Conservation (phyloP, 1,284 basidiomycete species). For the Cutaneotrichosporon sp. region DNA sequence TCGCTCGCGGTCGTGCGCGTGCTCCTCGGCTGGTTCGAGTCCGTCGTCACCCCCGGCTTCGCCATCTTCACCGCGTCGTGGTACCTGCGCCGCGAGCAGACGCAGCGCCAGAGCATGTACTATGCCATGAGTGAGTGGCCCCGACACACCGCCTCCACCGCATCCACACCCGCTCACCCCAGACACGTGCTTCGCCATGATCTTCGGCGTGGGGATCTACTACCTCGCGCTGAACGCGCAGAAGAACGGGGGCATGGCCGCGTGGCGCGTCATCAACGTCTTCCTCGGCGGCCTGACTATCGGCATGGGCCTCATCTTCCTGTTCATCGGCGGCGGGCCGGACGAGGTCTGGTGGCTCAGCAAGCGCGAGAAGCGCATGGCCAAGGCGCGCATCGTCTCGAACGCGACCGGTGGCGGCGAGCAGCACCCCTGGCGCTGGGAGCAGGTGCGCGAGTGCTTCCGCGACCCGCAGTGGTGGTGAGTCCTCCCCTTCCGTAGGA, state of each 20-base stretch:
- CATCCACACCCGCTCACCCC: background rate
- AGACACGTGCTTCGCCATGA: conserved; percentile 34
- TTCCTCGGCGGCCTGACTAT: conserved; percentile 38
- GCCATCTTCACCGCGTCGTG: conserved; percentile 22
- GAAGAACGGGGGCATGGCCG: conserved; percentile 27
- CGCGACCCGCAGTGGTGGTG: conserved; percentile 32
- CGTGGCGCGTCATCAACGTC: conserved; percentile 40
- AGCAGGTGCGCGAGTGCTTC: conserved; percentile 27
- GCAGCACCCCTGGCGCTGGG: conserved; percentile 29
- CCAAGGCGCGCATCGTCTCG: conserved; percentile 31
- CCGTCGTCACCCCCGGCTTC: conserved; percentile 38
- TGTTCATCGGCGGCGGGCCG: conserved; percentile 33
- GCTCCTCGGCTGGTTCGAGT: conserved; percentile 38
- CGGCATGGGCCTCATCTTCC: conserved; percentile 28
- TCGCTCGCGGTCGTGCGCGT: conserved; percentile 24
- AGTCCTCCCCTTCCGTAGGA: no score
- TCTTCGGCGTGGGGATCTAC: conserved; percentile 31
- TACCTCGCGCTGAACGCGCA: conserved; percentile 31
- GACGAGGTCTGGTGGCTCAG: conserved; percentile 36
- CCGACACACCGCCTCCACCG: no score
- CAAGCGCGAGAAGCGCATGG: conserved; percentile 35
- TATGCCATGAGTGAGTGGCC: conserved; percentile 36
- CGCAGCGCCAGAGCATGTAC: conserved; percentile 25
- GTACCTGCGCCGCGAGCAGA: conserved; percentile 23
- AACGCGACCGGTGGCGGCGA: conserved; percentile 26